Evolutionary conservation across 2,329 filamentous ascomycete genomes (phyloP).

Genomic region (Fusarium tricinctum): DNA sequence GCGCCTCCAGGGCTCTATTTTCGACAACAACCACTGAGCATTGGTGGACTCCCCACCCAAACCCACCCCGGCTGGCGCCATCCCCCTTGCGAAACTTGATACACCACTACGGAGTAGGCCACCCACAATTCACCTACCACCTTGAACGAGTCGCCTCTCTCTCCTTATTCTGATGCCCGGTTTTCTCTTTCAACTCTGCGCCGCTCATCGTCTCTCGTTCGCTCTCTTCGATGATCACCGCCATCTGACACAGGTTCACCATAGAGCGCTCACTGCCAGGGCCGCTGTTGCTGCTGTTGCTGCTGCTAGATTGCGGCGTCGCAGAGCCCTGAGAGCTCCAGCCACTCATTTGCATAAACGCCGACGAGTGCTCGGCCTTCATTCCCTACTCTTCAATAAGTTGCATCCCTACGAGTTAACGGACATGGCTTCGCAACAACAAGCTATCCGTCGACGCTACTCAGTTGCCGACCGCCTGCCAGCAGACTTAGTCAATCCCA

Average conservation of each 20-base stretch:
- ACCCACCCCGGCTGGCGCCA: constrained; percentile 46
- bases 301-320: constrained; percentile 58
- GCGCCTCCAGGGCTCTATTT: constrained; percentile 46
- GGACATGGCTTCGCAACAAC: constrained; percentile 54
- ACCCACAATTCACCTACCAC: constrained; percentile 35
- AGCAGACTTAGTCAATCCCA: constrained; percentile 47
- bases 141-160: constrained; percentile 40
- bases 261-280: constrained; percentile 61
- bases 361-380: constrained; percentile 53
- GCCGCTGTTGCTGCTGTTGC: constrained; percentile 58
- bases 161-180: constrained; percentile 61
- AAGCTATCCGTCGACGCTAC: constrained; percentile 58
- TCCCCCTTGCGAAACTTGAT: constrained; percentile 48
- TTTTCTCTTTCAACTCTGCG: constrained; percentile 63
- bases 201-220: constrained; percentile 61
- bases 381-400: constrained; percentile 49
- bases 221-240: constrained; percentile 62
- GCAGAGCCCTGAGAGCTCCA: constrained; percentile 55
- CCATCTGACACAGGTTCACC: constrained; percentile 56
- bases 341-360: constrained; percentile 57
- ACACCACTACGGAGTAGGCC: constrained; percentile 24
- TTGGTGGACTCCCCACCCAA: constrained; percentile 30
- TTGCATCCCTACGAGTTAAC: constrained; percentile 46
- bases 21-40: constrained; percentile 35
- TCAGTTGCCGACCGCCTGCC: constrained; percentile 56